These are phyloP conservation scores for Sphenostylis stenocarpa DNA, from an alignment of 306 rosid genomes.

Conservation along the genomic window DNA sequence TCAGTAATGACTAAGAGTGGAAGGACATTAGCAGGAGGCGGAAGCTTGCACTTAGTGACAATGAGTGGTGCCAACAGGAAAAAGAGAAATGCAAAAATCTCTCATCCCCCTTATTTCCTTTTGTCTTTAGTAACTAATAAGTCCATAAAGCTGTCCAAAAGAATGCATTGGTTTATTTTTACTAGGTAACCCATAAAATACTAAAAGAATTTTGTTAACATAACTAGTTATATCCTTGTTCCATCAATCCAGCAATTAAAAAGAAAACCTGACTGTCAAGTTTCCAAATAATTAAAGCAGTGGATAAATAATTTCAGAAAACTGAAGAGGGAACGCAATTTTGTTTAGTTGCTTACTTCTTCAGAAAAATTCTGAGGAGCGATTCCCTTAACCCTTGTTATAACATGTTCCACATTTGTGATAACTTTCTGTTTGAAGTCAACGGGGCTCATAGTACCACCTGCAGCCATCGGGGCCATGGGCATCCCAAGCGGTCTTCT, in stretches of 20 bases:
- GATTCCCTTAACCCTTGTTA: slow-evolving; percentile 70
- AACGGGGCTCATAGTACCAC: slow-evolving; percentile 70
- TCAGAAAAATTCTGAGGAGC: slow-evolving; percentile 89
- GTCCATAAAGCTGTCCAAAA: neutral
- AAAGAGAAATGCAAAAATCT: neutral
- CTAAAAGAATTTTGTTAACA: neutral
- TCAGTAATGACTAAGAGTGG: neutral
- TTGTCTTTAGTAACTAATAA: neutral
- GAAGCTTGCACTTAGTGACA: neutral
- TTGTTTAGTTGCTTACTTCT: slow-evolving; percentile 58
- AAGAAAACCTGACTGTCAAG: neutral
- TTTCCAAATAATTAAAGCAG: slow-evolving; percentile 1
- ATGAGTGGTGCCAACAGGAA: neutral
- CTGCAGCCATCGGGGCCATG: slow-evolving; percentile 74
- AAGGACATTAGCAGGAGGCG: neutral
- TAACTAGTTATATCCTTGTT: neutral
- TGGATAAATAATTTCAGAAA: neutral
- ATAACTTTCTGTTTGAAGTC: slow-evolving; percentile 91
- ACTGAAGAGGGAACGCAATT: neutral
- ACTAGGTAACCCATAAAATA: neutral
- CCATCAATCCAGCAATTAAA: neutral
- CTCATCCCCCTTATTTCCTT: neutral
- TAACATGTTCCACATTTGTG: slow-evolving; percentile 82
- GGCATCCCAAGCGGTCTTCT: slow-evolving; percentile 98
- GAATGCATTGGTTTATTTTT: neutral